These are phyloP conservation scores for Myochromella boudieri DNA, from an alignment of 768 basidiomycete species.

Conservation along the genomic window DNA sequence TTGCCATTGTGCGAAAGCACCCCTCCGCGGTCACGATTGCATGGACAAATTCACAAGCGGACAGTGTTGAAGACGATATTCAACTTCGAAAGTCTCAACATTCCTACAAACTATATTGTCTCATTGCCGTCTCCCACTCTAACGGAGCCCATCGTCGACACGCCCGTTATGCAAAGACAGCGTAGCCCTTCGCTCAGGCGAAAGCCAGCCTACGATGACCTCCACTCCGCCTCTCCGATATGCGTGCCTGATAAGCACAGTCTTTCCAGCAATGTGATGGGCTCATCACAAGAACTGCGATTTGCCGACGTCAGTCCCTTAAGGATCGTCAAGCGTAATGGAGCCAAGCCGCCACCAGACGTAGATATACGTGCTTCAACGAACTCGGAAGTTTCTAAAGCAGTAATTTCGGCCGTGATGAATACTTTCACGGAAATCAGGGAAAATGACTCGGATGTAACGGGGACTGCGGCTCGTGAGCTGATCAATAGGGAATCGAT, in stretches of 20 bases:
- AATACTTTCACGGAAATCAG: conserved; percentile 9
- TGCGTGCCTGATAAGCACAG: conserved; percentile 2
- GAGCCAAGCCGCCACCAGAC: neutral
- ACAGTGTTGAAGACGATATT: conserved; percentile 11
- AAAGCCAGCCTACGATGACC: conserved; percentile 6
- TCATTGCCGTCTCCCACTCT: neutral
- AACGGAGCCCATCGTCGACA: conserved; percentile 8
- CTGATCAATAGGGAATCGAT: conserved; percentile 19
- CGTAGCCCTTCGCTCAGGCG: conserved; percentile 12
- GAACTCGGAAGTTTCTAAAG: conserved; percentile 6
- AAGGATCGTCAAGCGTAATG: conserved; percentile 18
- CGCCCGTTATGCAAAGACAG: conserved; percentile 3
- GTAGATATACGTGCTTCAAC: neutral
- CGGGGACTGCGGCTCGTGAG: conserved; percentile 13
- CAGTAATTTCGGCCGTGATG: conserved; percentile 17
- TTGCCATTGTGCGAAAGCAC: conserved; percentile 14
- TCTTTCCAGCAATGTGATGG: conserved; percentile 4
- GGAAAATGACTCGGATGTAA: conserved; percentile 6
- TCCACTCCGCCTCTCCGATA: conserved; percentile 9
- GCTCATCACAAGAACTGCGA: conserved; percentile 2
- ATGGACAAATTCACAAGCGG: conserved; percentile 15
- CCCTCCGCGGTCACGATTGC: conserved; percentile 7
- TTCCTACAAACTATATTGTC: neutral
- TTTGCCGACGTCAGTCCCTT: conserved; percentile 13
- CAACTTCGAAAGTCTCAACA: conserved; percentile 7